Evolutionary conservation across 2,329 filamentous ascomycete genomes (phyloP), one percentile per base, ranked within the genome.

Genomic region (Botrytis deweyae): DNA sequence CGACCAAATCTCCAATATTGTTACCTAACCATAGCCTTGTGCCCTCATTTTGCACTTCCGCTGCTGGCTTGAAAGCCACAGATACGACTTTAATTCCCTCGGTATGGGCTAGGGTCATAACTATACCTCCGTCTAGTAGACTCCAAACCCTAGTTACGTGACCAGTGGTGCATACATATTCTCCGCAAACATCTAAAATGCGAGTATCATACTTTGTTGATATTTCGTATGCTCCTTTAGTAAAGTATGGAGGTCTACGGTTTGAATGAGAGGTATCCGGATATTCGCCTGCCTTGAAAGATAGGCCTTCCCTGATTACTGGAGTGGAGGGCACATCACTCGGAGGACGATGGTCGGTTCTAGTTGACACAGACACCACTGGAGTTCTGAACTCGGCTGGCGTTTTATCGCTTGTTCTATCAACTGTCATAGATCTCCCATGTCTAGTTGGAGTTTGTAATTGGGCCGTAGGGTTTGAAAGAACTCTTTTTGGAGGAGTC

Each of bases 111-210:
- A 97, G 83, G 78, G 90, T 96, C 86, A 97, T 89, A 22, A 97
- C 80, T 69, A 93, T 87, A 78, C 97, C 93, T 3, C 95, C 95
- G 72, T 94, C 94, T 18, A 90, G 84, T 38, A 97, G 83, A 81
- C 91, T 95, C 95, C 96, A 99, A 0, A 95, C 93, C 75, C 93
- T 89, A 1, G 95, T 98, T 75, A 96, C 86, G 76, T 93, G 92
- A 8, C 95, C 96, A 25, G 92, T 93, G 0, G 95, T 95, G 81
- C 94, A 97, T 12, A 96, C 90, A 77, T 92, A 91, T 76, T 95
- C 91, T 12, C 96, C 96, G 80, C 93, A 98, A 4, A 97, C 90
- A 76, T 96, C 95, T 80, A 98, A 91, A 44, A 94, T 86, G 61
- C 94, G 91, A 8, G 93, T 93, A 76, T 98, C 96, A 78, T 97